A percentile compares a stretch with the other conserved stretches of the same genome.
These are phyloP conservation scores for Shiraia bambusicola DNA, from an alignment of 2,329 filamentous ascomycete species.

Conservation along the genomic window DNA sequence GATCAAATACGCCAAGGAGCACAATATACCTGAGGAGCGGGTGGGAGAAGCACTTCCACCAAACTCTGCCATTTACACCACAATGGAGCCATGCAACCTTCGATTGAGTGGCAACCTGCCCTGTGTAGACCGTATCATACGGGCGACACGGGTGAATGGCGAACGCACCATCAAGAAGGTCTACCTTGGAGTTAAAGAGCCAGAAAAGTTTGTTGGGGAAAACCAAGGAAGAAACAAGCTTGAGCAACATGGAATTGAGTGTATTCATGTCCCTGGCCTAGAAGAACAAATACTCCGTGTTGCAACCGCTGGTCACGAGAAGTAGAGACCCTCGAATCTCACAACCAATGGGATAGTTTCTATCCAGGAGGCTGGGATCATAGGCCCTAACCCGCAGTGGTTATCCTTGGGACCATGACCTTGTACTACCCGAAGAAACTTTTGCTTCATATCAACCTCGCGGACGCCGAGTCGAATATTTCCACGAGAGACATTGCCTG, in stretches of 20 bases:
- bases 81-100: constrained; percentile 81
- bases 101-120: constrained; percentile 72
- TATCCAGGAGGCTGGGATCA: no score
- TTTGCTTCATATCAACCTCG: no score
- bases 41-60: constrained; percentile 56
- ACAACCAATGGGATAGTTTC: no score
- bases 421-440: no score
- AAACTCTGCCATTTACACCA: constrained; percentile 76
- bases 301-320: constrained; percentile 77
- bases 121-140: constrained; percentile 77
- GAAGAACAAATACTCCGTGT: constrained; percentile 79
- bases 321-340: no score
- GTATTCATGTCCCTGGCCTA: constrained; percentile 71
- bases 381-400: no score
- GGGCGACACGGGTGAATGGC: constrained; percentile 47
- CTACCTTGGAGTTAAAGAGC: constrained; percentile 85
- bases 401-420: no score
- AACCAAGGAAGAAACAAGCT: constrained; percentile 75
- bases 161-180: constrained; percentile 69
- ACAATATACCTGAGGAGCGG: constrained; percentile 52
- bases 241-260: constrained; percentile 70
- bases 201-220: constrained; percentile 81
- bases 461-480: no score
- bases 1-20: constrained; percentile 61
- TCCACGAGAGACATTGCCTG: no score